These are phyloP conservation scores for Coemansia sp. DNA, from an alignment of 192 early-diverging fungal species.

Conservation along the genomic window DNA sequence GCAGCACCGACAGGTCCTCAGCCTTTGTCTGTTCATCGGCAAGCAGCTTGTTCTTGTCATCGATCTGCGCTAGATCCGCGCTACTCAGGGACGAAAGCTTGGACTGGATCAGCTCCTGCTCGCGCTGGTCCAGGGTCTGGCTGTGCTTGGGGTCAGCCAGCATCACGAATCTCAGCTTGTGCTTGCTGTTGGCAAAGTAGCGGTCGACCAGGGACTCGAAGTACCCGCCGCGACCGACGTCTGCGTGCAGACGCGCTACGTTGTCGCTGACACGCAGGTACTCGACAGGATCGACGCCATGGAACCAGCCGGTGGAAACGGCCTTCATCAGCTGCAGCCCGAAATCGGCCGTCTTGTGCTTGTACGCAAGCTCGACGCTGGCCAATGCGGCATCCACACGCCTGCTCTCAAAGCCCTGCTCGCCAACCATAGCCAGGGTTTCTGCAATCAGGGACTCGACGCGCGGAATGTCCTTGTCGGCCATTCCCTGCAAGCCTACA, in stretches of 20 bases:
- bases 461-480: slow-evolving; percentile 59
- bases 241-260: slow-evolving; percentile 67
- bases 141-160: slow-evolving; percentile 69
- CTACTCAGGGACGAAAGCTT: slow-evolving; percentile 64
- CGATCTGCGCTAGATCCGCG: slow-evolving; percentile 62
- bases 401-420: slow-evolving; percentile 75
- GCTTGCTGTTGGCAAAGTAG: slow-evolving; percentile 78
- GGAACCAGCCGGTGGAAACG: slow-evolving; percentile 81
- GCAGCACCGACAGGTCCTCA: slow-evolving; percentile 81
- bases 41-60: slow-evolving; percentile 66
- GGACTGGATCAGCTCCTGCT: slow-evolving; percentile 63
- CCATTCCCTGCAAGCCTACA: slow-evolving; percentile 87
- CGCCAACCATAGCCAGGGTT: slow-evolving; percentile 65
- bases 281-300: slow-evolving; percentile 82
- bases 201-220: slow-evolving; percentile 74
- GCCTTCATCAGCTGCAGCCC: slow-evolving; percentile 79
- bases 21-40: slow-evolving; percentile 66
- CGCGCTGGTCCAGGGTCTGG: slow-evolving; percentile 58
- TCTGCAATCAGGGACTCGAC: slow-evolving; percentile 69
- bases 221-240: slow-evolving; percentile 59
- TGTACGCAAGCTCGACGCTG: slow-evolving; percentile 83
- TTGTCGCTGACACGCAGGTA: slow-evolving; percentile 78
- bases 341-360: slow-evolving; percentile 88
- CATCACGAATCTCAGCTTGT: slow-evolving; percentile 83
- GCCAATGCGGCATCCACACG: slow-evolving; percentile 85